These are phyloP conservation scores for Claviceps capensis DNA, from an alignment of 2,329 filamentous ascomycete species.

Conservation along the genomic window DNA sequence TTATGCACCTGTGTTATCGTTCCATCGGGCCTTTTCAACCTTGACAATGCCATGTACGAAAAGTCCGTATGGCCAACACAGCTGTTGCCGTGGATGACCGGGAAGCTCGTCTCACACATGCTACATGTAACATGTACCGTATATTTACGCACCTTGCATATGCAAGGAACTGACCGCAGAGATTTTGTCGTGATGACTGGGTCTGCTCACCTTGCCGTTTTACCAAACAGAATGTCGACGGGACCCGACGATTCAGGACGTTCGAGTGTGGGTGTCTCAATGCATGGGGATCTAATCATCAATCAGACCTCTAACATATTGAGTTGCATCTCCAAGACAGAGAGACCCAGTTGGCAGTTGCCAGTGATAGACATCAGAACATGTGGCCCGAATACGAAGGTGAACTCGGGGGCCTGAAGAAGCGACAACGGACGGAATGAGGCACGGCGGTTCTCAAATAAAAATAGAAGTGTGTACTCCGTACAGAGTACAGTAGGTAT, in stretches of 20 bases:
- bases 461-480: not conserved
- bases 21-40: not conserved
- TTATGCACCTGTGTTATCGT: not conserved
- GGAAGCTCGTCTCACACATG: not conserved
- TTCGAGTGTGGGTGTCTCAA: too few species aligned
- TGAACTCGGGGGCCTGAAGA: not conserved
- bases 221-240: too few species aligned
- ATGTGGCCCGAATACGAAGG: not conserved
- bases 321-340: too few species aligned
- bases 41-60: not conserved
- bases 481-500: too few species aligned
- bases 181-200: not conserved
- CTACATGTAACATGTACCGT: not conserved
- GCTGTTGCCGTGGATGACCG: not conserved
- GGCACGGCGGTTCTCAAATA: not conserved
- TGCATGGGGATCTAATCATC: too few species aligned
- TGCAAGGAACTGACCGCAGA: not conserved
- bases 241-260: too few species aligned
- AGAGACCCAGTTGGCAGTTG: too few species aligned
- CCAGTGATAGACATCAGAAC: not conserved
- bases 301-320: too few species aligned
- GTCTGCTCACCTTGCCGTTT: not conserved
- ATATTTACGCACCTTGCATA: not conserved
- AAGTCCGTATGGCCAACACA: not conserved
- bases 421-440: not conserved